Evolutionary conservation across 495 filamentous ascomycete genomes (phyloP).

Genomic region (Niebla homalea): DNA sequence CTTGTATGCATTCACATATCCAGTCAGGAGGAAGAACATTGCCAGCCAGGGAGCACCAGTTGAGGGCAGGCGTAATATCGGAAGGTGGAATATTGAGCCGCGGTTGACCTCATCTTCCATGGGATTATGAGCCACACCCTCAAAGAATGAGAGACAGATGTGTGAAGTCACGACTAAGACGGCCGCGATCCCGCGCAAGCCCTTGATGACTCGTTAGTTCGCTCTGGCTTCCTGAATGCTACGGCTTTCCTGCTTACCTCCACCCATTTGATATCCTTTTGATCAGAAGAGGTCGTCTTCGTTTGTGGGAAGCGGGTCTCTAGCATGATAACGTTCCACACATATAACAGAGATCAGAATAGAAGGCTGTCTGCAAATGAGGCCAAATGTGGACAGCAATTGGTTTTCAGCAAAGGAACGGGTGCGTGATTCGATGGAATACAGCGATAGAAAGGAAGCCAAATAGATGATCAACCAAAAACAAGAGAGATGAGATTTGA

Average conservation of each 20-base stretch:
- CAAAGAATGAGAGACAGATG: not conserved
- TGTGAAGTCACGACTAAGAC: constrained; percentile 37
- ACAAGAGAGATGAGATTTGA: too few relatives aligned
- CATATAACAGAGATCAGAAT: not conserved
- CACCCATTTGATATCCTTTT: constrained; percentile 46
- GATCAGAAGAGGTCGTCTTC: not conserved
- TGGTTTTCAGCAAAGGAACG: too few relatives aligned
- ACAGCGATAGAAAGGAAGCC: too few relatives aligned
- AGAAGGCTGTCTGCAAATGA: too few relatives aligned
- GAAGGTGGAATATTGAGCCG: constrained; percentile 40
- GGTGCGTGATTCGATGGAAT: too few relatives aligned
- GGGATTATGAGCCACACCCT: not conserved
- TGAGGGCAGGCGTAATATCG: constrained; percentile 46
- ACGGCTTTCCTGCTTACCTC: constrained; percentile 34
- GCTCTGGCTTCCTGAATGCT: not conserved
- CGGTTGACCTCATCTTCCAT: constrained; percentile 25
- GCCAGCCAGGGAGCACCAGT: constrained; percentile 54
- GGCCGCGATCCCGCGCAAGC: constrained; percentile 50
- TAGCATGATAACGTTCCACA: not conserved
- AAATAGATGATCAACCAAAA: too few relatives aligned
- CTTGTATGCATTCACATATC: constrained; percentile 56
- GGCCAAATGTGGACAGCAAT: too few relatives aligned
- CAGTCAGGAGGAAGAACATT: constrained; percentile 54
- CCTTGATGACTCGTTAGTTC: constrained; percentile 26
- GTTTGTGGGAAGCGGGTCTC: not conserved